Conservation (phyloP, 441 rosid genomes). For the Populus trichocarpa region DNA sequence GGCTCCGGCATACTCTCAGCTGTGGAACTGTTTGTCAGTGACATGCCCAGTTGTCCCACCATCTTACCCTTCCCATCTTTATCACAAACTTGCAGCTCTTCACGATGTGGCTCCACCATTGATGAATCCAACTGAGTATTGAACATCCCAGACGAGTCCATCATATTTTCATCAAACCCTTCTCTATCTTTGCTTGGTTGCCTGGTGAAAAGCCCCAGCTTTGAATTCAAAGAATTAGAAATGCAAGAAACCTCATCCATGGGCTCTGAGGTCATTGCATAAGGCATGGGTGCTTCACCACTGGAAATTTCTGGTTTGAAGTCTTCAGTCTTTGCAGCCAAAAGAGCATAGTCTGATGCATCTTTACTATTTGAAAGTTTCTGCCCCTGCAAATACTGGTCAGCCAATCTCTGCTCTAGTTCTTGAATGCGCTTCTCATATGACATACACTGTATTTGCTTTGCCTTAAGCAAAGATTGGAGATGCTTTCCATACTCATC, state of each 20-base stretch:
- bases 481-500: constrained; percentile 80
- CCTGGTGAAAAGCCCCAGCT: constrained; percentile 46
- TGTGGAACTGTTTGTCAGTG: constrained; percentile 75
- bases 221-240: constrained; percentile 56
- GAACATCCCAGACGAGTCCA: constrained; percentile 76
- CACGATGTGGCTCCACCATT: constrained; percentile 73
- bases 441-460: constrained; percentile 70
- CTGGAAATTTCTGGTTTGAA: constrained; percentile 46
- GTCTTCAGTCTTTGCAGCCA: constrained; percentile 33
- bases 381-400: constrained; percentile 61
- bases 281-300: constrained; percentile 45
- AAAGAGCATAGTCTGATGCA: constrained; percentile 39
- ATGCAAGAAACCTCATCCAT: constrained; percentile 98
- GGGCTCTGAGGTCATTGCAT: constrained; percentile 61
- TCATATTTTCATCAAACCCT: constrained; percentile 89
- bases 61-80: constrained; percentile 63
- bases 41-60: constrained; percentile 55
- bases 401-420: constrained; percentile 82
- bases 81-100: constrained; percentile 43
- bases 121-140: constrained; percentile 71
- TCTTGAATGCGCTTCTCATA: constrained; percentile 96
- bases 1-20: constrained; percentile 73
- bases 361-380: constrained; percentile 45
- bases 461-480: constrained; percentile 65
- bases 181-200: constrained; percentile 75